phyloP scores from a whole-genome alignment of 2,329 filamentous ascomycete species.

The Plectosphaerella plurivora region DNA sequence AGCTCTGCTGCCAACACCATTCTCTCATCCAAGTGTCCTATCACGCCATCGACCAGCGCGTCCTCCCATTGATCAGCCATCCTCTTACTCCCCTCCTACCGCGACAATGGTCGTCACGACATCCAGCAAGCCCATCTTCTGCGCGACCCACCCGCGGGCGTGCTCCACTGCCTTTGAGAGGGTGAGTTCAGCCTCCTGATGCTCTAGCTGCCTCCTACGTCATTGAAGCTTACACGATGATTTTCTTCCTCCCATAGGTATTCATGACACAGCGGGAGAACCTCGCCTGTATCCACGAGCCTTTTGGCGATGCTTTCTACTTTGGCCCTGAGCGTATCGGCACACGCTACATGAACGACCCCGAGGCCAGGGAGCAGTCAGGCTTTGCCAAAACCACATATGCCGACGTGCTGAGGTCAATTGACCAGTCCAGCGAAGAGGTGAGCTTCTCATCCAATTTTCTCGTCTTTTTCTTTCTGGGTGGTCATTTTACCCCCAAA shows the following conservation, averaged over 20 bases:
- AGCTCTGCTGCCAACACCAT: background rate
- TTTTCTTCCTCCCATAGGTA: constrained; percentile 50
- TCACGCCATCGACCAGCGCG: background rate
- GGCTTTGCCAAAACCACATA: constrained; percentile 70
- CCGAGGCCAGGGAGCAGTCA: constrained; percentile 47
- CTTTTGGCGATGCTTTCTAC: constrained; percentile 95
- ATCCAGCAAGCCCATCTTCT: constrained; percentile 65
- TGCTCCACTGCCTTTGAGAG: constrained; percentile 97
- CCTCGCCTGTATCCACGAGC: constrained; percentile 85
- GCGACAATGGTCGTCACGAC: constrained; percentile 46
- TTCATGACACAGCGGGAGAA: constrained; percentile 91
- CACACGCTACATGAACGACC: constrained; percentile 70
- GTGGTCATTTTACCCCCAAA: background rate
- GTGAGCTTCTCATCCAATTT: constrained; percentile 38
- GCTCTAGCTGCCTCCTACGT: background rate
- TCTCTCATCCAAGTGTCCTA: background rate
- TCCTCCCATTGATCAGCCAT: background rate
- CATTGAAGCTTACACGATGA: constrained; percentile 3
- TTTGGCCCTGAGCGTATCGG: constrained; percentile 87
- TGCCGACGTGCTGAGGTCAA: constrained; percentile 69
- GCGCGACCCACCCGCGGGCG: constrained; percentile 88
- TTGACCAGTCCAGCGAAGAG: constrained; percentile 69
- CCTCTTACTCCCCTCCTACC: constrained; percentile 1
- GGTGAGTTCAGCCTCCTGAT: constrained; percentile 45
- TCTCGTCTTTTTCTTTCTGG: background rate